Conservation (phyloP, 495 filamentous ascomycete species). For the Neurospora tetrasperma region DNA sequence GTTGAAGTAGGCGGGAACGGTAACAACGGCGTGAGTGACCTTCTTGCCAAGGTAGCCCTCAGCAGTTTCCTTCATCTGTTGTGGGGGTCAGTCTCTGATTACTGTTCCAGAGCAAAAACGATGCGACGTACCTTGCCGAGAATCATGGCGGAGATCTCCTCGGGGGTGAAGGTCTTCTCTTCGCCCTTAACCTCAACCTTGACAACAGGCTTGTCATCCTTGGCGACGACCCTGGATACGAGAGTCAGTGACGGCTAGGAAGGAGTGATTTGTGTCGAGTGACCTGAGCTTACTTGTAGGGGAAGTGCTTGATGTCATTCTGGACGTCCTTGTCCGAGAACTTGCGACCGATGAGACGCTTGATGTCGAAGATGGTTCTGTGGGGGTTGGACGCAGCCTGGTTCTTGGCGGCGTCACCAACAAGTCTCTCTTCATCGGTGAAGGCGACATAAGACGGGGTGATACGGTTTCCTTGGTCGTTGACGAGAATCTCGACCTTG, state of each 20-base stretch:
- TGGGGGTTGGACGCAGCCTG: slow-evolving; percentile 89
- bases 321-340: slow-evolving; percentile 79
- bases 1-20: slow-evolving; percentile 98
- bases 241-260: slow-evolving; percentile 5
- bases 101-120: slow-evolving; percentile 4
- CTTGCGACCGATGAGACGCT: slow-evolving; percentile 89
- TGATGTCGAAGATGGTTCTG: slow-evolving; percentile 86
- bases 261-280: not conserved
- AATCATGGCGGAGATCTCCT: slow-evolving; percentile 81
- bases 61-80: slow-evolving; percentile 89
- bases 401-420: slow-evolving; percentile 99
- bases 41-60: slow-evolving; percentile 90
- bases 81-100: slow-evolving; percentile 6
- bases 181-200: slow-evolving; percentile 65
- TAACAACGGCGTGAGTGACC: slow-evolving; percentile 94
- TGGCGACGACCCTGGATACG: slow-evolving; percentile 47
- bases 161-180: slow-evolving; percentile 71
- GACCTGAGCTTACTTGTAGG: slow-evolving; percentile 50
- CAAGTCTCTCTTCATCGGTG: slow-evolving; percentile 92
- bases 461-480: slow-evolving; percentile 98
- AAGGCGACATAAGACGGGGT: slow-evolving; percentile 98
- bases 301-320: slow-evolving; percentile 80
- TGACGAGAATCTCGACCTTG: slow-evolving; percentile 95
- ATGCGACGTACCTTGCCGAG: slow-evolving; percentile 48
- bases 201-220: slow-evolving; percentile 73